Conservation (phyloP, 257 asterid species). For the Nicotiana attenuata region DNA sequence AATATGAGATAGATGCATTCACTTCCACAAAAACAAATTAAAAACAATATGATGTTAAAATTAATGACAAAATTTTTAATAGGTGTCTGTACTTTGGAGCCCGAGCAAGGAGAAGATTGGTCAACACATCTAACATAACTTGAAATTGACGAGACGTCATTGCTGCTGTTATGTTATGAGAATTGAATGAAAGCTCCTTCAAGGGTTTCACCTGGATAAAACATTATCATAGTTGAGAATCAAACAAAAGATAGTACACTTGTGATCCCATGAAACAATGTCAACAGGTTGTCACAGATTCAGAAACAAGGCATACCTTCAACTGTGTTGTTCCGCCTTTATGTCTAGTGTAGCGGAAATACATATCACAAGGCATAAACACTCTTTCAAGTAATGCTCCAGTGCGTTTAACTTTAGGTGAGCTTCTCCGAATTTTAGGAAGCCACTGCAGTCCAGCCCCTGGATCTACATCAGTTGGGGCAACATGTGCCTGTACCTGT, state of each 20-base stretch:
- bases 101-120: conserved; percentile 98
- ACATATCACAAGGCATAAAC: conserved; percentile 99
- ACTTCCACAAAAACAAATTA: background rate
- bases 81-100: conserved; percentile 75
- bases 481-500: conserved; percentile 99
- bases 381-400: conserved; percentile 98
- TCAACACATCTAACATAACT: conserved; percentile 98
- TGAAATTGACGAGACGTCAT: conserved; percentile 99
- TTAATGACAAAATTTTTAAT: background rate
- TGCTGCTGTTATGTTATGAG: conserved; percentile 85
- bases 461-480: conserved; percentile 99
- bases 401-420: conserved; percentile 97
- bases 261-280: background rate
- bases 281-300: background rate
- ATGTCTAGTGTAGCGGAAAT: conserved; percentile 88
- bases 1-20: background rate
- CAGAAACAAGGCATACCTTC: conserved; percentile 46
- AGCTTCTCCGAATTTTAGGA: conserved; percentile 91
- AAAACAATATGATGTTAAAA: background rate
- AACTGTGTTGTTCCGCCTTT: conserved; percentile 92
- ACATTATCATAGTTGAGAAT: conserved; percentile 5
- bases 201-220: conserved; percentile 88
- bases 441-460: conserved; percentile 99
- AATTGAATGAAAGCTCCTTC: conserved; percentile 95
- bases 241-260: conserved; percentile 3